These are phyloP conservation scores for Linanthus parryae DNA, from an alignment of 148 eudicot genomes.

Conservation along the genomic window DNA sequence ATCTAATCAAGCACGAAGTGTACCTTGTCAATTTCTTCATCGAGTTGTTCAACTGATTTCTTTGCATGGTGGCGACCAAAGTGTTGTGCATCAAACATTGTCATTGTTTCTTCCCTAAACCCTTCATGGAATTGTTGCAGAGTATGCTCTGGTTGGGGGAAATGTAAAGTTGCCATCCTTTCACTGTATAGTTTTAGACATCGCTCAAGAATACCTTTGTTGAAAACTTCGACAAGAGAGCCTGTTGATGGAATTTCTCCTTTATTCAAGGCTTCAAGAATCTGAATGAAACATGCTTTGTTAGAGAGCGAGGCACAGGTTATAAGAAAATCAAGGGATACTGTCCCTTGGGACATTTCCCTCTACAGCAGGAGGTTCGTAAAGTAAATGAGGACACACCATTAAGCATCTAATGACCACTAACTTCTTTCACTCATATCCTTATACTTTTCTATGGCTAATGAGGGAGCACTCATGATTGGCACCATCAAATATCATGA, in stretches of 20 bases:
- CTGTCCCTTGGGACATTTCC: too few species aligned
- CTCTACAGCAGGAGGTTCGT: too few species aligned
- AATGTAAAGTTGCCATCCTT: slow-evolving; percentile 47
- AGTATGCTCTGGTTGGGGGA: slow-evolving; percentile 57
- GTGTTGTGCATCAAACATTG: slow-evolving; percentile 77
- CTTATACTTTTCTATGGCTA: too few species aligned
- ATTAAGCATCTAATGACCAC: too few species aligned
- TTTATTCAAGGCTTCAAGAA: slow-evolving; percentile 94
- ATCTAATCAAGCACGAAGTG: background rate
- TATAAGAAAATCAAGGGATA: too few species aligned
- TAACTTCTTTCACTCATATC: too few species aligned
- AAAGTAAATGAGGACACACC: too few species aligned
- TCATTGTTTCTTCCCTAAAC: slow-evolving; percentile 50
- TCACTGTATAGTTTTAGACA: slow-evolving; percentile 72
- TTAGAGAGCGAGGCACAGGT: too few species aligned
- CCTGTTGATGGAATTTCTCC: slow-evolving; percentile 99
- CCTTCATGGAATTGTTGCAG: slow-evolving; percentile 54
- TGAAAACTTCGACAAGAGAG: slow-evolving; percentile 95
- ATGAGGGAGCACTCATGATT: too few species aligned
- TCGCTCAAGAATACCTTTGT: slow-evolving; percentile 80
- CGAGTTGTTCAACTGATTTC: slow-evolving; percentile 69
- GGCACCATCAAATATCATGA: too few species aligned
- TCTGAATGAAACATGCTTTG: slow-evolving; percentile 64
- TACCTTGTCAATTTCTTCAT: slow-evolving; percentile 87
- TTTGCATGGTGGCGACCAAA: slow-evolving; percentile 95